These are phyloP conservation scores for Epichloe festucae DNA, from an alignment of 2,329 filamentous ascomycete species.

Conservation along the genomic window DNA sequence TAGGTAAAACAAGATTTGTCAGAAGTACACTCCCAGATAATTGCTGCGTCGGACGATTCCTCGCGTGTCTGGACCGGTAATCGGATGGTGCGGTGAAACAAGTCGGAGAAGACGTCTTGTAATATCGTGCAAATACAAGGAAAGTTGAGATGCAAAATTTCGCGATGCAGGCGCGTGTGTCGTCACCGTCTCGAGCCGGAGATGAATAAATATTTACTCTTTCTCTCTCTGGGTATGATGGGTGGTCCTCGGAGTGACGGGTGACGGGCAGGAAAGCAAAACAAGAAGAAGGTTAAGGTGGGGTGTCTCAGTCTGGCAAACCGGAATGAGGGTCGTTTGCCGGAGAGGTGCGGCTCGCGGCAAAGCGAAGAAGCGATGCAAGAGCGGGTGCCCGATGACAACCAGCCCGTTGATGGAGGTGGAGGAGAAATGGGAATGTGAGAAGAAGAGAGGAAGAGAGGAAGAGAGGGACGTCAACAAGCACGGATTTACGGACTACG, in stretches of 20 bases:
- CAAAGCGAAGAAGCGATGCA: background rate
- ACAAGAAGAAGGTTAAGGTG: background rate
- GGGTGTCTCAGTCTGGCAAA: background rate
- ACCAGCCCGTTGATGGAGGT: background rate
- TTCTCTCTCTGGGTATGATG: background rate
- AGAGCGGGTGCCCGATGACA: background rate
- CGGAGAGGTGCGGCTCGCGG: conserved; percentile 1
- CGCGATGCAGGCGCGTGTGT: background rate
- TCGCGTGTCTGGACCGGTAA: no score
- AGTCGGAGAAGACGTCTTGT: background rate
- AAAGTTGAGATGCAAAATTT: background rate
- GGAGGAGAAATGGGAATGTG: background rate
- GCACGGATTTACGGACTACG: background rate
- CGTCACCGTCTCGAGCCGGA: background rate
- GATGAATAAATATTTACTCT: no score
- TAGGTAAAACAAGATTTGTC: no score
- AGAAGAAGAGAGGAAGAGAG: background rate
- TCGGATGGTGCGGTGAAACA: background rate
- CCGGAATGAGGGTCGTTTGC: background rate
- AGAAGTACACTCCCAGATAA: no score
- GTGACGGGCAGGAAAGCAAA: background rate
- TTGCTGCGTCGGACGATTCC: background rate
- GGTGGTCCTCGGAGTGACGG: background rate
- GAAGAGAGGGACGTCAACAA: background rate
- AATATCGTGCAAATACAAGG: background rate